Percentiles rank a stretch among this genome's conserved stretches.
Conservation (phyloP, 2,329 filamentous ascomycete species). For the Pestalotiopsis sp. region DNA sequence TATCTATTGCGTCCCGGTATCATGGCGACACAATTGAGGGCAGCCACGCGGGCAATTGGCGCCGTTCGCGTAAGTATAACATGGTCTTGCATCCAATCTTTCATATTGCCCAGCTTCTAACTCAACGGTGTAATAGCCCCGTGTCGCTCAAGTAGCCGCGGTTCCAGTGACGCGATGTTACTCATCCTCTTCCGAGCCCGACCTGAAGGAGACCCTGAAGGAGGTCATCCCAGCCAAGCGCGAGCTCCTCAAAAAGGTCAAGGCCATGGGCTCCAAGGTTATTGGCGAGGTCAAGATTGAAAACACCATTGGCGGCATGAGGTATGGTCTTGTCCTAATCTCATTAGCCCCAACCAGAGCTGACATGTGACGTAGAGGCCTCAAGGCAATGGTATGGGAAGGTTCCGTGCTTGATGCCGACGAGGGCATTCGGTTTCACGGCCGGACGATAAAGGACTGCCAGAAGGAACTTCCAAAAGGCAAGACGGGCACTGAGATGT, state of each 20-base stretch:
- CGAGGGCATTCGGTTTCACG: conserved; percentile 97
- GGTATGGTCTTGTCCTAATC: conserved; percentile 35
- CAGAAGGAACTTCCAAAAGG: conserved; percentile 93
- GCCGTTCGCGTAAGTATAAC: conserved; percentile 60
- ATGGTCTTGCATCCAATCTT: not conserved
- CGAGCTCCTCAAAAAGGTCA: conserved; percentile 92
- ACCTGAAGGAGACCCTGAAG: conserved; percentile 85
- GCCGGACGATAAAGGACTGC: conserved; percentile 97
- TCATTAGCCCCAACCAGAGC: not conserved
- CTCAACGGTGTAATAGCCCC: conserved; percentile 27
- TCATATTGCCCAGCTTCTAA: not conserved
- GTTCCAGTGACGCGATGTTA: conserved; percentile 57
- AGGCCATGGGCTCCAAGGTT: conserved; percentile 78
- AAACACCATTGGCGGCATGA: conserved; percentile 95
- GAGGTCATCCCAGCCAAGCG: conserved; percentile 88
- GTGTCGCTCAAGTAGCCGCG: conserved; percentile 29
- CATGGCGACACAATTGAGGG: conserved; percentile 69
- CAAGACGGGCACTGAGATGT: conserved; percentile 90
- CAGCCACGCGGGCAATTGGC: conserved; percentile 64
- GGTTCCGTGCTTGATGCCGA: conserved; percentile 95
- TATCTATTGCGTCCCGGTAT: conserved; percentile 16
- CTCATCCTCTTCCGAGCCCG: conserved; percentile 77
- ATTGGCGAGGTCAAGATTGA: conserved; percentile 93
- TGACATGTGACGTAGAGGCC: conserved; percentile 51
- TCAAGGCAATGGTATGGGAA: conserved; percentile 99